These are phyloP conservation scores for Cucumis sativus DNA, from an alignment of 306 rosid species.

Conservation along the genomic window Cucumber_9930_V3 NC_026655.2:7815001-7815500, in stretches of 20 bases:
- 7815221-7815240: slow-evolving; percentile 52
- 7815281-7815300: slow-evolving; percentile 74
- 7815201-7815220: slow-evolving; percentile 16
- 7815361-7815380: slow-evolving; percentile 11
- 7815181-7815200: neutral
- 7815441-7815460: neutral
- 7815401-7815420: neutral
- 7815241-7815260: slow-evolving; percentile 73
- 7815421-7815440: neutral
- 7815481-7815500: slow-evolving; percentile 62
- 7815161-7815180: neutral
- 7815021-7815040: neutral
- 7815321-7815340: slow-evolving; percentile 30
- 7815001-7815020: slow-evolving; percentile 7
- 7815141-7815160: neutral
- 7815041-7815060: neutral
- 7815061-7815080: neutral
- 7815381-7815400: slow-evolving; percentile 2
- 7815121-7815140: neutral
- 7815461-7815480: neutral
- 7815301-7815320: slow-evolving; percentile 78
- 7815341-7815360: slow-evolving; percentile 10
- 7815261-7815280: slow-evolving; percentile 63
- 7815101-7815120: neutral
- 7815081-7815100: neutral